Conservation (phyloP, 345 rosid genomes). For the Isatis tinctoria region DNA sequence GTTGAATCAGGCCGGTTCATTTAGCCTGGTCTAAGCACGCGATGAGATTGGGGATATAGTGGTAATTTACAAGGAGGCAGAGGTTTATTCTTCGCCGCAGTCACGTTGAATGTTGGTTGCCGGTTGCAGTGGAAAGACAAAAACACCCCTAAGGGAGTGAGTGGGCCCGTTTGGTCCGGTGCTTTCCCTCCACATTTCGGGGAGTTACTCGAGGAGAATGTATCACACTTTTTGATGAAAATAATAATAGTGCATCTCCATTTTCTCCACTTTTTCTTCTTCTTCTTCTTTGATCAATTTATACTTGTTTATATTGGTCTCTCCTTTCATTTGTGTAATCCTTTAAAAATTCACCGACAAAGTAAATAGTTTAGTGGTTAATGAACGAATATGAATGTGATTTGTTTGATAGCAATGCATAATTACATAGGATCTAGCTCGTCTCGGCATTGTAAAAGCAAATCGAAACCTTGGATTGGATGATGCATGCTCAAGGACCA, state of each 20-base stretch:
- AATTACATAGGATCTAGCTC: slow-evolving; percentile 35
- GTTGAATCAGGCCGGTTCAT: background rate
- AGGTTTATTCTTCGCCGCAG: background rate
- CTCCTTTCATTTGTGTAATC: background rate
- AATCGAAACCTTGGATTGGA: slow-evolving; percentile 30
- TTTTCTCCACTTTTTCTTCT: background rate
- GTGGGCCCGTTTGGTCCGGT: slow-evolving; percentile 21
- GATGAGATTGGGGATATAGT: background rate
- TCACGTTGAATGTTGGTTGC: background rate
- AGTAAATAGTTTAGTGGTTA: background rate
- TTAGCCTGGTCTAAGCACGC: background rate
- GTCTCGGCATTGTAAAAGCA: slow-evolving; percentile 22
- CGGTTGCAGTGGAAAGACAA: background rate
- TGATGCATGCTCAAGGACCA: slow-evolving; percentile 24
- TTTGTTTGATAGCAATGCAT: slow-evolving; percentile 18
- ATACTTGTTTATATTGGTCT: background rate
- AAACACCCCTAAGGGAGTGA: background rate
- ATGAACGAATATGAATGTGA: slow-evolving; percentile 11
- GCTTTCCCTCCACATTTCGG: slow-evolving; percentile 26
- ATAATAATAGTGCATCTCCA: background rate
- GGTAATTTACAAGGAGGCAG: background rate
- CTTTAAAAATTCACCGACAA: slow-evolving; percentile 2
- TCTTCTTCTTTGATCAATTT: background rate
- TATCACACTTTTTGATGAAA: slow-evolving; percentile 20
- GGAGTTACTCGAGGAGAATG: slow-evolving; percentile 34